Conservation (phyloP, 352 stramenopile genomes). For the Phytophthora uliginosa region DNA sequence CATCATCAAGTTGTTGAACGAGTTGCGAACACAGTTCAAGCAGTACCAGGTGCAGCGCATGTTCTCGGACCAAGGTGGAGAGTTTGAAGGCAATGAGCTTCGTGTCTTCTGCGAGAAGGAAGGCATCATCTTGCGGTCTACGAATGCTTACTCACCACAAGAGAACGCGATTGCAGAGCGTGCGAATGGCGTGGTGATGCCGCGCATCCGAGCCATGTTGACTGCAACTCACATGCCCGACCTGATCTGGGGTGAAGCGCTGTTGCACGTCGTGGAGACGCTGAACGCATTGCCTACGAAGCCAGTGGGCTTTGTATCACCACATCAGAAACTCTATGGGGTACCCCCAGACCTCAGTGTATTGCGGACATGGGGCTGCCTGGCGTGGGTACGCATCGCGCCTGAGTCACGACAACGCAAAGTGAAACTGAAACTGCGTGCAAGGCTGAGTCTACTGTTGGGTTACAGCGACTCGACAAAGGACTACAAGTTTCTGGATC, state of each 20-base stretch:
- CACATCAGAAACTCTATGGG: neutral
- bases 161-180: slow-evolving; percentile 16
- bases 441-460: neutral
- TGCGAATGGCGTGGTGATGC: slow-evolving; percentile 13
- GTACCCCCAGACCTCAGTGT: neutral
- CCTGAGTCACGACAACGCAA: slow-evolving; percentile 1
- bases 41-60: neutral
- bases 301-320: neutral
- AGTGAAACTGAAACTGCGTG: neutral
- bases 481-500: slow-evolving; percentile 13
- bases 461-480: slow-evolving; percentile 11
- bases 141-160: slow-evolving; percentile 19
- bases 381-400: slow-evolving; percentile 10
- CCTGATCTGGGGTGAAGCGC: neutral
- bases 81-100: neutral
- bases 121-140: slow-evolving; percentile 4
- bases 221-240: neutral
- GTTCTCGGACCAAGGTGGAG: neutral
- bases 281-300: slow-evolving; percentile 10
- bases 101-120: neutral
- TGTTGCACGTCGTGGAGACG: neutral
- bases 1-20: slow-evolving; percentile 3
- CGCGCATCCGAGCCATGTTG: slow-evolving; percentile 7
- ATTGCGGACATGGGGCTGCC: slow-evolving; percentile 6
- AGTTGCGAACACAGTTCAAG: slow-evolving; percentile 18